Evolutionary conservation across 1,139 yeast species (phyloP).

Genomic region (Geotrichum siamense): DNA sequence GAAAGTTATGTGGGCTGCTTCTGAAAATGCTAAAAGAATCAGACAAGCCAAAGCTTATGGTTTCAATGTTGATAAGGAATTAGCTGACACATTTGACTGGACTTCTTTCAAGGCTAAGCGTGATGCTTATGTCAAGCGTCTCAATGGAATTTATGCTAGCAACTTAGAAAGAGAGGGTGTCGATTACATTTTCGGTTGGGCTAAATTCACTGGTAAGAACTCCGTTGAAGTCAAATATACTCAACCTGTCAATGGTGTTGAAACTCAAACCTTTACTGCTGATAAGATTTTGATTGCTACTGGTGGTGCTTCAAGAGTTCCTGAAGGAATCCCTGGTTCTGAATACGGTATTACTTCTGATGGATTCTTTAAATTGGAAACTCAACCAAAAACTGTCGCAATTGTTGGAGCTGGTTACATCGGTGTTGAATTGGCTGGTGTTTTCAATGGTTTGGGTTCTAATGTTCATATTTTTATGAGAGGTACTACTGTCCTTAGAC

Average conservation of each 20-base stretch:
- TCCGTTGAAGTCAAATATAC: slow-evolving; percentile 67
- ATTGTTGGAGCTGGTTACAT: slow-evolving; percentile 98
- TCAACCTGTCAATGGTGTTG: slow-evolving; percentile 34
- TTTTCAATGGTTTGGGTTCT: slow-evolving; percentile 81
- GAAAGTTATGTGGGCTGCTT: slow-evolving; percentile 97
- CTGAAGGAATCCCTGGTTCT: slow-evolving; percentile 66
- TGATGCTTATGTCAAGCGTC: slow-evolving; percentile 79
- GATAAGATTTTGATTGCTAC: slow-evolving; percentile 84
- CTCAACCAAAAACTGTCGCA: slow-evolving; percentile 87
- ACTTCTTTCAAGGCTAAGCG: slow-evolving; percentile 68
- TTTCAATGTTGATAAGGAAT: slow-evolving; percentile 46
- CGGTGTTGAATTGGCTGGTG: slow-evolving; percentile 92
- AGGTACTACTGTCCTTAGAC: slow-evolving; percentile 81
- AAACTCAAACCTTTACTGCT: slow-evolving; percentile 58
- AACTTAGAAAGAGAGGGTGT: slow-evolving; percentile 86
- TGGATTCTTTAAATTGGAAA: slow-evolving; percentile 74
- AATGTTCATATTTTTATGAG: slow-evolving; percentile 84
- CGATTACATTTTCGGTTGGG: slow-evolving; percentile 82
- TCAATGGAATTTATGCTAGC: slow-evolving; percentile 88
- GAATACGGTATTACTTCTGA: slow-evolving; percentile 85
- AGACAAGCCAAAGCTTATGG: slow-evolving; percentile 78
- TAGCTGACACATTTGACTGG: slow-evolving; percentile 69
- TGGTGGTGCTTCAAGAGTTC: slow-evolving; percentile 79
- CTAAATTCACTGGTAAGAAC: slow-evolving; percentile 45
- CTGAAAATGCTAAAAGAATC: slow-evolving; percentile 73